A percentile compares a stretch with the other conserved stretches of the same genome.
Conservation (phyloP, 208 protist species). For the Porcisia hertigi region DNA sequence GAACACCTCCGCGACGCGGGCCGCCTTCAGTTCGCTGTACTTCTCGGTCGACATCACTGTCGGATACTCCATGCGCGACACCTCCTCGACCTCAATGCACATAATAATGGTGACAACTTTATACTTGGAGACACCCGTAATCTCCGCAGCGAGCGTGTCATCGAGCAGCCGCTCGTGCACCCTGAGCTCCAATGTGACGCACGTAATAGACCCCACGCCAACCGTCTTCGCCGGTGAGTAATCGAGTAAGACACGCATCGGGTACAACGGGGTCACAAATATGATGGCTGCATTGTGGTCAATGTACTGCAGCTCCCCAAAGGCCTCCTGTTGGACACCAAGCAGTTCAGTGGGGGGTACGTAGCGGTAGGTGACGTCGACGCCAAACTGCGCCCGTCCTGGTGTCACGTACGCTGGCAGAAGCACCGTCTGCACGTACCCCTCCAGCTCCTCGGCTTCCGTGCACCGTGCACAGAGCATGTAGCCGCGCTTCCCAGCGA, state of each 20-base stretch:
- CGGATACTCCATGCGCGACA: conserved; percentile 84
- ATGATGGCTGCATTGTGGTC: conserved; percentile 80
- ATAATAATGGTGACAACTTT: conserved; percentile 75
- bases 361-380: conserved; percentile 73
- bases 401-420: conserved; percentile 61
- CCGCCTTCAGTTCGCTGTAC: conserved; percentile 86
- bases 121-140: conserved; percentile 81
- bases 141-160: conserved; percentile 67
- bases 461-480: conserved; percentile 66
- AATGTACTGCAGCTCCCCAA: conserved; percentile 81
- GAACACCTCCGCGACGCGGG: conserved; percentile 78
- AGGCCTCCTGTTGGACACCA: conserved; percentile 74
- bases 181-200: conserved; percentile 86
- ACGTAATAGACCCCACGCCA: conserved; percentile 86
- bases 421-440: conserved; percentile 67
- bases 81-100: conserved; percentile 87
- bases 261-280: conserved; percentile 81
- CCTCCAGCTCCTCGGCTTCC: conserved; percentile 72
- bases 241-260: conserved; percentile 81
- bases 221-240: conserved; percentile 88
- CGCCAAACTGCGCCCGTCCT: conserved; percentile 60
- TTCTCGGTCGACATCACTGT: conserved; percentile 86
- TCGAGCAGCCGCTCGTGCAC: conserved; percentile 84
- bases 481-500: conserved; percentile 79
- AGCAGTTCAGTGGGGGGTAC: conserved; percentile 46